Base-by-base conservation (phyloP, 2,329 filamentous ascomycete genomes). In the Fusarium staphyleae region DNA sequence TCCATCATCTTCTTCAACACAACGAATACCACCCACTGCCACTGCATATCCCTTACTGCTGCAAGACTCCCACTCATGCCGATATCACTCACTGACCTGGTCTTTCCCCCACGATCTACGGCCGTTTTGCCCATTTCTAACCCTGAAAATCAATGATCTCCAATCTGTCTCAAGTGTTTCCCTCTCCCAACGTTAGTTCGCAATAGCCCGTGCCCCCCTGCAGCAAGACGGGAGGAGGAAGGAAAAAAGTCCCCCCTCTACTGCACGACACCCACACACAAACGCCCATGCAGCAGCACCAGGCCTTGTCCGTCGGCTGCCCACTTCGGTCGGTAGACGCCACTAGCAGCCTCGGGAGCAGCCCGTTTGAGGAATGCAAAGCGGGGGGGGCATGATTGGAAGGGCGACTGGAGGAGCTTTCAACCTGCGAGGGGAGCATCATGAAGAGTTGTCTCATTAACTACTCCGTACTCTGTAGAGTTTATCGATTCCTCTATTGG, bases 331-430 rank as follows among this genome's bases (percentile, higher is more conserved):
- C 53, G 55, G 51, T 49, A 59, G 55, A 59, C 54, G 60, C 60
- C 54, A 62, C 63, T 60, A 52, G 60, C 57, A 57, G 44, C 42
- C 50, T 51, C 62, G 62, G 62, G 57, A 66, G 55, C 60, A 63
- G 57, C 63, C 63, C 62, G 63, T 62, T 63, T 59, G 48, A 56
- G 62, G 63, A 65, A 65, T 65, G 62, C 35, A 36, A 24, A 46
- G 48, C 33, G 42, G 34, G 44, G 34, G 44, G 30, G 14, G 41
- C 37, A 29, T 26, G 40, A 19, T 49, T 52, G 44, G 40, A 35
- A 54, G 44, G 52, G 59, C 51, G 48, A 46, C 19, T 6, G 6
- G 6, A 22, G 19, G 19, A 22, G 39, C 55, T 53, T 36, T 15
- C 22, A 43, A 42, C 52, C 57, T 43, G 43, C 47, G 47, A 60